A percentile compares a stretch with the other conserved stretches of the same genome.
phyloP scores from a whole-genome alignment of 805 yeast species.

The Hanseniaspora clermontiae region DNA sequence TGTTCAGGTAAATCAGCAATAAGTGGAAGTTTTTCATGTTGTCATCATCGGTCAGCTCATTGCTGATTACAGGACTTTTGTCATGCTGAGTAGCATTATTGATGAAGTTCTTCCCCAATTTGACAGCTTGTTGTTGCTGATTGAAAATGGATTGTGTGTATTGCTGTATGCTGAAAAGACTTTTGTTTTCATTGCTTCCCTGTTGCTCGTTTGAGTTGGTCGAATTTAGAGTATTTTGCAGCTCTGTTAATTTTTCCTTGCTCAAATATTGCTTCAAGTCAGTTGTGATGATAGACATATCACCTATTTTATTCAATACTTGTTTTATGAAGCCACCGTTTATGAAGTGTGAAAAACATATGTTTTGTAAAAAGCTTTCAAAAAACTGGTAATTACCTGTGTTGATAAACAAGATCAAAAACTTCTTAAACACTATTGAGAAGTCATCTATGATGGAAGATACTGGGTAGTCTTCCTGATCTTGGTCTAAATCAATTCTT shows the following conservation, averaged over 20 bases:
- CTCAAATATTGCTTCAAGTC: constrained; percentile 6
- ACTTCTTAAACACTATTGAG: constrained; percentile 55
- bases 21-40: constrained; percentile 10
- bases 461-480: constrained; percentile 38
- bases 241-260: background rate
- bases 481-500: constrained; percentile 14
- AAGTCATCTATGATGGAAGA: constrained; percentile 82
- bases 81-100: background rate
- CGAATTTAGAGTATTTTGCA: background rate
- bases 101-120: constrained; percentile 4
- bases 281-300: constrained; percentile 3
- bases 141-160: constrained; percentile 8
- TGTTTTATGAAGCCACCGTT: constrained; percentile 30
- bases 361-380: constrained; percentile 21
- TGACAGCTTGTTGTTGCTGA: constrained; percentile 11
- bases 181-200: background rate
- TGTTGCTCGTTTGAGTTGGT: background rate
- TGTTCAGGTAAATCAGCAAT: constrained; percentile 51
- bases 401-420: constrained; percentile 52
- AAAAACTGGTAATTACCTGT: constrained; percentile 44
- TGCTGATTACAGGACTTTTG: constrained; percentile 7
- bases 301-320: constrained; percentile 38
- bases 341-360: constrained; percentile 1
- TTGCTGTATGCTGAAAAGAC: constrained; percentile 8
- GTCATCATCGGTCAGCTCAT: constrained; percentile 15